Conservation (phyloP, 805 yeast species). For the Barnettozyma botsteinii region DNA sequence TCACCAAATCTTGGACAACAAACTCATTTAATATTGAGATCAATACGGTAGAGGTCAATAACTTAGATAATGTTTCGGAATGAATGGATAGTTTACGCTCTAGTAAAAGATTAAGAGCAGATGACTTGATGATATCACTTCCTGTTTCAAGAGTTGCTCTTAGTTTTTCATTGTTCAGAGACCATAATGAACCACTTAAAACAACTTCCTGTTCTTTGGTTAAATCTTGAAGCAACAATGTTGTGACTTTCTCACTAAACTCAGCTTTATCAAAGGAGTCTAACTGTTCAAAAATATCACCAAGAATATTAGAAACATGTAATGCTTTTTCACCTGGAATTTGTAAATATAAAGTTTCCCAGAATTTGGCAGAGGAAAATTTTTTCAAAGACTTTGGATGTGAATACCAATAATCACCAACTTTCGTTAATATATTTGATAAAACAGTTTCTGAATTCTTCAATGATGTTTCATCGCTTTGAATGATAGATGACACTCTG, state of each 20-base stretch:
- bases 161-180: slow-evolving; percentile 13
- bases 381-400: slow-evolving; percentile 13
- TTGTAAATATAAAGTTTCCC: slow-evolving; percentile 23
- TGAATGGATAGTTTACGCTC: slow-evolving; percentile 15
- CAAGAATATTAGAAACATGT: slow-evolving; percentile 29
- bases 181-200: slow-evolving; percentile 27
- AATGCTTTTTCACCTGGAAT: slow-evolving; percentile 21
- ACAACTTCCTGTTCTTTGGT: slow-evolving; percentile 18
- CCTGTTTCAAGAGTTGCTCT: slow-evolving; percentile 6
- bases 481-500: slow-evolving; percentile 31
- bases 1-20: slow-evolving; percentile 13
- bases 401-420: slow-evolving; percentile 36
- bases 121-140: slow-evolving; percentile 7
- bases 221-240: slow-evolving; percentile 1
- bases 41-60: slow-evolving; percentile 1
- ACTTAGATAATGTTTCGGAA: slow-evolving; percentile 6
- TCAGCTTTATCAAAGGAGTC: slow-evolving; percentile 13
- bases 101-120: slow-evolving; percentile 12
- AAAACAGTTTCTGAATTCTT: slow-evolving; percentile 25
- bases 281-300: slow-evolving; percentile 33
- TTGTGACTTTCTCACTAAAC: slow-evolving; percentile 10
- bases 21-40: slow-evolving; percentile 8
- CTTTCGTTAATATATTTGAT: slow-evolving; percentile 35
- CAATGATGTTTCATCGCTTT: slow-evolving; percentile 20
- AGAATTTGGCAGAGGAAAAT: slow-evolving; percentile 24